Base-by-base conservation (phyloP, 306 rosid species). In the Casuarina glauca region DNA sequence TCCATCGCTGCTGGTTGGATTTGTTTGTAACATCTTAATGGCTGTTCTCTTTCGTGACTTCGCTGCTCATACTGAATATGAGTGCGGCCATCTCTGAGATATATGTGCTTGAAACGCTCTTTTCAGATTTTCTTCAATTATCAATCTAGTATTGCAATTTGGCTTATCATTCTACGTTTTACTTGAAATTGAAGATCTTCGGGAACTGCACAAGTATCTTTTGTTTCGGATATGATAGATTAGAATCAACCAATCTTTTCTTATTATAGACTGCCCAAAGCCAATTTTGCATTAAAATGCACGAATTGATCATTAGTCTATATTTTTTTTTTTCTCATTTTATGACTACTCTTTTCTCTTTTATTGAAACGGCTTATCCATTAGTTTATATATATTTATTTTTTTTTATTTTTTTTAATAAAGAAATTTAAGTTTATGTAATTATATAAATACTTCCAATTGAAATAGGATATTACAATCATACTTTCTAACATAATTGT, bases 81-180 rank as follows among this genome's bases (percentile, higher is more conserved):
- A 82, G 26, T 78, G 82, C 35, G 82, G 82, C 32, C 9, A 1
- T 35, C 69, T 82, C 5, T 82, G 41, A 73, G 16, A 68, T 13
- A 15, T 11, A 0, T 2, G 4, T 62, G 12, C 11, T 46, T 44
- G 5, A 12, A 44, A 44, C 36, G 3, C 54, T 60, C 17, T 43
- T 5, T 10, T 38, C 26, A 15, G 13, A 64, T 13, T 35, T 38
- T 64, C 26, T 15, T 62, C 44, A 7, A 57, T 6, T 16, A 1
- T 16, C 17, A 12, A 64, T 17, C 32, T 64, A 39, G 49, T 7
- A 17, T 41, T 64, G 45, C 26, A 38, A 38, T 64, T 64, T 7
- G 32, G 16, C 3, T 64, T 26, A 64, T 39, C 32, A 38, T 64
- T 41, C 8, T 15, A 41, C 6, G 70, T 64, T 16, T 15, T 39